A percentile compares a stretch with the other conserved stretches of the same genome.
Evolutionary conservation across 495 filamentous ascomycete species (phyloP).

Genomic region (Aspergillus heteromorphus): DNA sequence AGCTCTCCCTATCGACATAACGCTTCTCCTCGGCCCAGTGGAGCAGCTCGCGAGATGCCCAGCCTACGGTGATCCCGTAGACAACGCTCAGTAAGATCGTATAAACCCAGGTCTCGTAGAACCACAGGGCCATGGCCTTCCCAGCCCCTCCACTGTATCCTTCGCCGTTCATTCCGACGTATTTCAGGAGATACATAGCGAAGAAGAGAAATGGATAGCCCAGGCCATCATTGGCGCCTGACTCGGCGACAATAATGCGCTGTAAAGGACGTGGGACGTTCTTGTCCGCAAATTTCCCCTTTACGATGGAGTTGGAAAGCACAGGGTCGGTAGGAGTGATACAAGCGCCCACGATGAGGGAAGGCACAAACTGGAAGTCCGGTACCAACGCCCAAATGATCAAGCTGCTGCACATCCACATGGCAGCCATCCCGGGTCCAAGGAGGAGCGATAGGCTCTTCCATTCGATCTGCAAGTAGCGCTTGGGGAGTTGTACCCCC

Average conservation of each 20-base stretch:
- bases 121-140: conserved; percentile 75
- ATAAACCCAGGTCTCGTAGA: conserved; percentile 83
- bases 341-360: conserved; percentile 73
- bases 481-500: conserved; percentile 85
- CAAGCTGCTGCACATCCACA: conserved; percentile 82
- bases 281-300: conserved; percentile 88
- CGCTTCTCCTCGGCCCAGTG: conserved; percentile 78
- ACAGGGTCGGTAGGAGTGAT: conserved; percentile 92
- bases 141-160: conserved; percentile 53
- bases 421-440: conserved; percentile 78
- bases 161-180: conserved; percentile 53
- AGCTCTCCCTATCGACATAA: conserved; percentile 86
- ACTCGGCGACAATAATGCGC: conserved; percentile 84
- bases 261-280: conserved; percentile 79
- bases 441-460: conserved; percentile 68
- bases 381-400: conserved; percentile 78
- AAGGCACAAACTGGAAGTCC: conserved; percentile 65
- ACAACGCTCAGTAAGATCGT: conserved; percentile 71
- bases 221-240: conserved; percentile 88
- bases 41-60: conserved; percentile 72
- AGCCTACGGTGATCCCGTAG: conserved; percentile 75
- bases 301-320: conserved; percentile 83
- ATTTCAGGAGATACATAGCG: conserved; percentile 77
- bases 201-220: conserved; percentile 90
- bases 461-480: conserved; percentile 79